phyloP scores from a whole-genome alignment of 225 moss, liverwort and hornwort genomes.

The Pleurozium schreberi region DNA sequence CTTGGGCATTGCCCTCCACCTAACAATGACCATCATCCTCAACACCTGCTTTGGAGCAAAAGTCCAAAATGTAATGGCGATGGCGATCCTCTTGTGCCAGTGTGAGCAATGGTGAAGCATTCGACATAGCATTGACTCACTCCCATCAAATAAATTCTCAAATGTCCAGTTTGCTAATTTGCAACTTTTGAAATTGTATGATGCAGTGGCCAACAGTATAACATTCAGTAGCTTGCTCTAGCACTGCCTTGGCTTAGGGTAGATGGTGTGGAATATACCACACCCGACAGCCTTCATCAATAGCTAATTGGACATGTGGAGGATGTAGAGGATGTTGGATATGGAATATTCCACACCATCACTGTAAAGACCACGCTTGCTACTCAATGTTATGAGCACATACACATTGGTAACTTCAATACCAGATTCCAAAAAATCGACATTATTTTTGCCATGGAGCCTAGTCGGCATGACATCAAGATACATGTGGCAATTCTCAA shows the following conservation, averaged over 20 bases:
- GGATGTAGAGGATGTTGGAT: no score
- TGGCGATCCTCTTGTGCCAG: background rate
- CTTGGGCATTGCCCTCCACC: no score
- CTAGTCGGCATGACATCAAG: accelerated
- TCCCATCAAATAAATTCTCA: background rate
- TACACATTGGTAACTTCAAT: accelerated
- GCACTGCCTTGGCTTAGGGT: no score
- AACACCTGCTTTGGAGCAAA: background rate
- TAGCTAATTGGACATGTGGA: no score
- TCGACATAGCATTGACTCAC: background rate
- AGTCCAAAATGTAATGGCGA: background rate
- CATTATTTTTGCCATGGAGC: accelerated
- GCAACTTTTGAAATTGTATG: background rate
- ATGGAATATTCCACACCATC: no score
- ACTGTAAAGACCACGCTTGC: no score
- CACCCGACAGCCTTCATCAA: no score
- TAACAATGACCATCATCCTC: background rate
- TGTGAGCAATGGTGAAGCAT: background rate
- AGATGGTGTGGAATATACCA: no score
- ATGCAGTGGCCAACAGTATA: no score
- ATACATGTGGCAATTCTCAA: accelerated
- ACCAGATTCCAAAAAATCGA: background rate
- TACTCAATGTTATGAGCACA: no score
- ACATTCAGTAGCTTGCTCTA: no score
- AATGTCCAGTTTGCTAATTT: background rate